These are phyloP conservation scores for Sarocladiaceae sp. DNA, from an alignment of 2,329 filamentous ascomycete genomes.

Conservation along the genomic window DNA sequence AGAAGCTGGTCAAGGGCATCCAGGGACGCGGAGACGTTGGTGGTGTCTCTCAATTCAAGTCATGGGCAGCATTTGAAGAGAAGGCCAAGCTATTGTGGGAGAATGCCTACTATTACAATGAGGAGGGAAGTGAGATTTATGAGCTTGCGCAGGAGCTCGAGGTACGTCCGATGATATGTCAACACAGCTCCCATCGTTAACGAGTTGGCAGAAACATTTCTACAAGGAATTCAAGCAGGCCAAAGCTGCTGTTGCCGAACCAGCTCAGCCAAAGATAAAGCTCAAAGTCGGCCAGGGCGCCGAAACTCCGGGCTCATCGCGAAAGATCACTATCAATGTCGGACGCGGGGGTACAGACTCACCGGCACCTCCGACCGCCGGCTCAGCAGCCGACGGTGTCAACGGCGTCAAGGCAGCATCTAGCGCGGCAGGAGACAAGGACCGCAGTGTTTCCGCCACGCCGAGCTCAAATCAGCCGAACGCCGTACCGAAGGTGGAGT, in stretches of 20 bases:
- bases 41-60: conserved; percentile 64
- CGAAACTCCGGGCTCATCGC: conserved; percentile 40
- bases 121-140: conserved; percentile 83
- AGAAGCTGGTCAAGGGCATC: conserved; percentile 69
- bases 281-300: conserved; percentile 57
- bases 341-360: conserved; percentile 52
- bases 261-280: conserved; percentile 71
- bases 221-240: conserved; percentile 62
- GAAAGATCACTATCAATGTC: conserved; percentile 68
- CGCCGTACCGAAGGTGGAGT: conserved; percentile 10
- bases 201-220: conserved; percentile 56
- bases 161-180: conserved; percentile 37
- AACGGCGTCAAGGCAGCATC: not conserved
- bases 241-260: conserved; percentile 65
- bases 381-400: conserved; percentile 11
- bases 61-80: conserved; percentile 75
- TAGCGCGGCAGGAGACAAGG: not conserved
- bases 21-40: conserved; percentile 61
- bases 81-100: conserved; percentile 77
- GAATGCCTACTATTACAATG: conserved; percentile 85
- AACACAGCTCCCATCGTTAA: conserved; percentile 13
- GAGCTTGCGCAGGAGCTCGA: conserved; percentile 71
- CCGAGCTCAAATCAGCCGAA: not conserved
- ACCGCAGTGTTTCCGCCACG: conserved; percentile 1
- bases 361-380: conserved; percentile 35